phyloP scores from a whole-genome alignment of 495 filamentous ascomycete genomes.

The Talaromyces nanjingensis region DNA sequence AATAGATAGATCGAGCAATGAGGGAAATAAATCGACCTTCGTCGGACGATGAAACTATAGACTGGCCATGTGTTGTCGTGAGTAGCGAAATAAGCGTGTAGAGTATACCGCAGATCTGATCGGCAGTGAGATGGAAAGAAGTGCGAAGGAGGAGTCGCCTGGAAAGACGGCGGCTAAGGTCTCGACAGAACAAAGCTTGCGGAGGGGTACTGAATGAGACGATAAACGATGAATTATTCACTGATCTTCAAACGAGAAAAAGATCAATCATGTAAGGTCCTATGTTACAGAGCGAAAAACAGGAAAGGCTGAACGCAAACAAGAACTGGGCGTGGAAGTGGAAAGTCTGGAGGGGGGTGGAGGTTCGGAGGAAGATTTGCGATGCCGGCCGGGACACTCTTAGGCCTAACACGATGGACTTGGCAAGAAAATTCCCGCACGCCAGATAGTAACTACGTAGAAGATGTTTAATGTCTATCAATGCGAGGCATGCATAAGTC shows the following conservation, averaged over 20 bases:
- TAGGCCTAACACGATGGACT: neutral
- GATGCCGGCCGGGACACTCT: neutral
- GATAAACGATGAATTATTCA: neutral
- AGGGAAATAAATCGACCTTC: constrained; percentile 10
- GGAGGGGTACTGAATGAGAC: neutral
- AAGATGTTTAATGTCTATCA: neutral
- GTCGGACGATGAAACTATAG: neutral
- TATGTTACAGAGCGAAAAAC: neutral
- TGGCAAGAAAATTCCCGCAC: constrained; percentile 9
- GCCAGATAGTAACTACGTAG: too few species aligned
- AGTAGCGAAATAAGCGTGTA: neutral
- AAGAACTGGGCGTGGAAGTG: constrained; percentile 7
- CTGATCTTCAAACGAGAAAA: neutral
- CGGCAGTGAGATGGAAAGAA: neutral
- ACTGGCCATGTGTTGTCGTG: neutral
- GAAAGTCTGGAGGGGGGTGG: constrained; percentile 6
- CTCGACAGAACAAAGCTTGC: neutral
- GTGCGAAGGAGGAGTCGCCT: neutral
- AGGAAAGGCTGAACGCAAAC: constrained; percentile 9
- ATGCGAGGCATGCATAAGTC: neutral
- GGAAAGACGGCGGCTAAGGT: neutral
- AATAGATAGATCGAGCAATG: constrained; percentile 5
- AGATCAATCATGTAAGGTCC: neutral
- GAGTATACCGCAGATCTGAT: neutral
- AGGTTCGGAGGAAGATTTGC: neutral